Evolutionary conservation across 805 yeast genomes (phyloP).

Genomic region (Myxozyma nipponensis): DNA sequence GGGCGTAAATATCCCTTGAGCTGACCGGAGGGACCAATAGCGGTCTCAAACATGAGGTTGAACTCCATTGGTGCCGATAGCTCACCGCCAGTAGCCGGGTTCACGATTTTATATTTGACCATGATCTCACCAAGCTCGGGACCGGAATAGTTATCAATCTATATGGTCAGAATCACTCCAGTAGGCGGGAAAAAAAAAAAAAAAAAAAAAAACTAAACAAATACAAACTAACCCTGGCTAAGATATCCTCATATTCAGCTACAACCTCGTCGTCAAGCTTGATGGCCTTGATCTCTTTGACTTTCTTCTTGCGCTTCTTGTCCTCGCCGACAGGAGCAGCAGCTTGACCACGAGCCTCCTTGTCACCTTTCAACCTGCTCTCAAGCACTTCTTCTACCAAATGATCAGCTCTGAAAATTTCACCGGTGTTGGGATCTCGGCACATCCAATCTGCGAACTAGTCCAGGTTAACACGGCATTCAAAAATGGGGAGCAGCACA

Average conservation of each 20-base stretch:
- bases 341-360: slow-evolving; percentile 85
- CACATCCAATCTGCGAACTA: slow-evolving; percentile 98
- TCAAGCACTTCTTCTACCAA: slow-evolving; percentile 96
- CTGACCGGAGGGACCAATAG: slow-evolving; percentile 97
- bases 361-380: slow-evolving; percentile 93
- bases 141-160: slow-evolving; percentile 92
- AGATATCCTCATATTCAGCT: slow-evolving; percentile 74
- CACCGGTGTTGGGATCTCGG: slow-evolving; percentile 91
- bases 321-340: slow-evolving; percentile 67
- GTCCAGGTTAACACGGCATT: too few species aligned
- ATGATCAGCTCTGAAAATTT: slow-evolving; percentile 98
- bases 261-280: slow-evolving; percentile 79
- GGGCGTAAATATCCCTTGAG: slow-evolving; percentile 95
- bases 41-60: slow-evolving; percentile 98
- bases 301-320: slow-evolving; percentile 93
- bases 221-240: slow-evolving; percentile 49
- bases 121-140: slow-evolving; percentile 87
- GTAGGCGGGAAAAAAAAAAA: neutral
- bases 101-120: slow-evolving; percentile 73
- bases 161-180: slow-evolving; percentile 35
- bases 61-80: slow-evolving; percentile 90
- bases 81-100: slow-evolving; percentile 84
- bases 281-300: slow-evolving; percentile 81
- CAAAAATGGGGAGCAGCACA: too few species aligned
- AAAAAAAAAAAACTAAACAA: neutral